These are phyloP conservation scores for Psilocybe cyanescens DNA, from an alignment of 768 basidiomycete species.

Conservation along the genomic window DNA sequence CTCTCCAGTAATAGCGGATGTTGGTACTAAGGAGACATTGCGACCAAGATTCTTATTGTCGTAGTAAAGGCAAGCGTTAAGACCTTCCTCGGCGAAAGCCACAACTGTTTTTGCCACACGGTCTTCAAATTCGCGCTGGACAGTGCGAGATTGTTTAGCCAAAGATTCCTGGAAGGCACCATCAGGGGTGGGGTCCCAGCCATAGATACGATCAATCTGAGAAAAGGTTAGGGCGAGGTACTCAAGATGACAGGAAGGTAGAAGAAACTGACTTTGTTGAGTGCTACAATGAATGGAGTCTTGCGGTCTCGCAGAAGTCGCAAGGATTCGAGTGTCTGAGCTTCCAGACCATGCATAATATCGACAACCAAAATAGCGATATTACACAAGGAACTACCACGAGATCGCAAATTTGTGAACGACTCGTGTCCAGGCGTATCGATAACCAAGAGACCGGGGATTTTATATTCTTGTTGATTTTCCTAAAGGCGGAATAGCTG, in stretches of 20 bases:
- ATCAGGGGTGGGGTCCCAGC: conserved; percentile 91
- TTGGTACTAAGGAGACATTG: conserved; percentile 96
- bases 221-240: not conserved
- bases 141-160: conserved; percentile 74
- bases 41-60: conserved; percentile 95
- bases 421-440: conserved; percentile 99
- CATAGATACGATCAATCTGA: conserved; percentile 97
- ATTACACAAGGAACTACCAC: conserved; percentile 97
- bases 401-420: conserved; percentile 93
- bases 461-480: conserved; percentile 88
- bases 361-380: conserved; percentile 99
- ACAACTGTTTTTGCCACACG: conserved; percentile 83
- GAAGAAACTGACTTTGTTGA: conserved; percentile 79
- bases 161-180: conserved; percentile 92
- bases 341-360: conserved; percentile 99
- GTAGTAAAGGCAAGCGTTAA: conserved; percentile 95
- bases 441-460: conserved; percentile 94
- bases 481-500: conserved; percentile 47
- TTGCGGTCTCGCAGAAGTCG: conserved; percentile 90
- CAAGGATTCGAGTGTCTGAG: conserved; percentile 96
- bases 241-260: not conserved
- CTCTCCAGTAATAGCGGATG: conserved; percentile 97
- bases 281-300: conserved; percentile 97
- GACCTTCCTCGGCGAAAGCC: conserved; percentile 96
- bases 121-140: conserved; percentile 92